These are phyloP conservation scores for Nicotiana rustica DNA, from an alignment of 305 asterid genomes.

Conservation along the genomic window DNA sequence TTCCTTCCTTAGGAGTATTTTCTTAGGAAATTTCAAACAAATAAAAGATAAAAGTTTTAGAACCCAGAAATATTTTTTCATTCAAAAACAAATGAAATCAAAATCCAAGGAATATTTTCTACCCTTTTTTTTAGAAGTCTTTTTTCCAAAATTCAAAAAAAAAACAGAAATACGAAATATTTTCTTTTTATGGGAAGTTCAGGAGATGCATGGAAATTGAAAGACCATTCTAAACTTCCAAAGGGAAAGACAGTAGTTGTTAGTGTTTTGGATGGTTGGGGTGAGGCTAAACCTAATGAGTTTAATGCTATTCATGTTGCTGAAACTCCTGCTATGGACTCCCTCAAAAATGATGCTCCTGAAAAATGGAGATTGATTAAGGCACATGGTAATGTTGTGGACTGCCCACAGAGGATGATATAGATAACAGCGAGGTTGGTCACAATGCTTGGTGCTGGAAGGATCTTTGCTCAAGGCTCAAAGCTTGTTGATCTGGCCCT, in stretches of 20 bases:
- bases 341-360: conserved; percentile 61
- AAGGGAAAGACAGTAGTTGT: conserved; percentile 78
- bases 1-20: too few species aligned
- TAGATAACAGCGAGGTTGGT: conserved; percentile 98
- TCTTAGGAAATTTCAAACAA: too few species aligned
- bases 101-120: too few species aligned
- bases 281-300: conserved; percentile 78
- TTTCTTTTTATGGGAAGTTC: conserved; percentile 68
- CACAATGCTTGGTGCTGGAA: conserved; percentile 98
- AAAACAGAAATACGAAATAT: too few species aligned
- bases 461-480: conserved; percentile 95
- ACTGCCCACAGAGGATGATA: conserved; percentile 92
- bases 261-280: conserved; percentile 97
- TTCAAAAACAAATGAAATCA: too few species aligned
- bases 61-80: too few species aligned
- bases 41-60: too few species aligned
- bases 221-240: conserved; percentile 83
- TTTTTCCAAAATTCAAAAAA: too few species aligned
- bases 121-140: too few species aligned
- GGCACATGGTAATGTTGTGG: conserved; percentile 82
- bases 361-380: too few species aligned
- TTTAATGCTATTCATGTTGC: conserved; percentile 90
- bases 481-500: conserved; percentile 93
- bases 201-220: conserved; percentile 79
- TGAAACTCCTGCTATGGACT: conserved; percentile 94